phyloP scores from a whole-genome alignment of 2,329 filamentous ascomycete genomes.

The Chaetomium olivaceum region DNA sequence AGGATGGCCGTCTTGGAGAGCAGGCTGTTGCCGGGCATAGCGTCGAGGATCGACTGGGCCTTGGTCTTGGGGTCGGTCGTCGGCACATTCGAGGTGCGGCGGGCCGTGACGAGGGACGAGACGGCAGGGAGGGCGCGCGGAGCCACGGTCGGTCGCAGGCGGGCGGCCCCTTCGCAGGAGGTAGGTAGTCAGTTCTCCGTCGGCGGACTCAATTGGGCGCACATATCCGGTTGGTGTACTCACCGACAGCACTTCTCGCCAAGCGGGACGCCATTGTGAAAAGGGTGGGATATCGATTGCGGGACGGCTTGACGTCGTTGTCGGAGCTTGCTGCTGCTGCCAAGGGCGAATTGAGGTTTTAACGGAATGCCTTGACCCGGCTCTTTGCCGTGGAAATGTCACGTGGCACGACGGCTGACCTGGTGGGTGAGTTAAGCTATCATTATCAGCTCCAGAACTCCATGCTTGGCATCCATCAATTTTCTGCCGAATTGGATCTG shows the following conservation, averaged over 20 bases:
- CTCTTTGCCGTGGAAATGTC: slow-evolving; percentile 52
- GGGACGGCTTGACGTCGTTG: slow-evolving; percentile 46
- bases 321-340: slow-evolving; percentile 41
- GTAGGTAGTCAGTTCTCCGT: slow-evolving; percentile 21
- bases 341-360: slow-evolving; percentile 47
- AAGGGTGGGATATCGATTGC: slow-evolving; percentile 57
- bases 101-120: slow-evolving; percentile 65
- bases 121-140: slow-evolving; percentile 74
- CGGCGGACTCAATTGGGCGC: neutral
- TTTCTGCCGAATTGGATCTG: slow-evolving; percentile 13
- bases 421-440: slow-evolving; percentile 36
- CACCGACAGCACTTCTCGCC: slow-evolving; percentile 93
- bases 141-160: slow-evolving; percentile 80
- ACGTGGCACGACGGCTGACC: slow-evolving; percentile 34
- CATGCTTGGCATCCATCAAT: slow-evolving; percentile 12
- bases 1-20: slow-evolving; percentile 97
- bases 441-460: neutral
- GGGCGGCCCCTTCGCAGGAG: slow-evolving; percentile 70
- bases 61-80: slow-evolving; percentile 92
- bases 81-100: slow-evolving; percentile 75
- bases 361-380: slow-evolving; percentile 40
- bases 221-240: slow-evolving; percentile 45
- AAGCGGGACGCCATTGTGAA: slow-evolving; percentile 95
- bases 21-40: slow-evolving; percentile 87
- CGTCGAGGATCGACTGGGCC: slow-evolving; percentile 91